Conservation (phyloP, 495 filamentous ascomycete species). For the Neurospora tetraspora region DNA sequence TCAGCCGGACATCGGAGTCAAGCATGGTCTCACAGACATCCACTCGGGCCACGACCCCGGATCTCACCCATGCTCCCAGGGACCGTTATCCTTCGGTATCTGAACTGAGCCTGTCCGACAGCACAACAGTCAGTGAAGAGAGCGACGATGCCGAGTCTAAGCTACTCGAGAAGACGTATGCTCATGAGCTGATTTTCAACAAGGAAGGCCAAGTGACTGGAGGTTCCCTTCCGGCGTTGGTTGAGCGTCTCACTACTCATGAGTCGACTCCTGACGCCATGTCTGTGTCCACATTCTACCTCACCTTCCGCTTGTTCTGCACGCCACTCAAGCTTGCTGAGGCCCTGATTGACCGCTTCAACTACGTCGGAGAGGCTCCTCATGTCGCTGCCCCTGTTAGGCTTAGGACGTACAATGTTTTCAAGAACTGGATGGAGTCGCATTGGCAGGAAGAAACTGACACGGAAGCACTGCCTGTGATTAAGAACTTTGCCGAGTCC, state of each 20-base stretch:
- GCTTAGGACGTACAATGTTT: slow-evolving; percentile 86
- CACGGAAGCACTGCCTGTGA: slow-evolving; percentile 58
- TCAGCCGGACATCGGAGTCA: slow-evolving; percentile 72
- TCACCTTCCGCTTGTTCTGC: slow-evolving; percentile 93
- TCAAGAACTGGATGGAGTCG: slow-evolving; percentile 95
- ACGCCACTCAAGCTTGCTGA: slow-evolving; percentile 71
- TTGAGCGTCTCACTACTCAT: slow-evolving; percentile 88
- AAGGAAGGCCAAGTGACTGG: slow-evolving; percentile 93
- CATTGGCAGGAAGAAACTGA: slow-evolving; percentile 87
- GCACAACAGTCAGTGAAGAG: slow-evolving; percentile 59
- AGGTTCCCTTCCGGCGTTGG: slow-evolving; percentile 79
- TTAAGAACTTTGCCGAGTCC: slow-evolving; percentile 67
- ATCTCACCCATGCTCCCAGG: slow-evolving; percentile 37
- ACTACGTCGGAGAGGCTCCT: slow-evolving; percentile 74
- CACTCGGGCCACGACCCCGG: slow-evolving; percentile 84
- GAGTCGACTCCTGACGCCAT: slow-evolving; percentile 86
- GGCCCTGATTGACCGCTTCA: slow-evolving; percentile 77
- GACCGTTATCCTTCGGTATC: slow-evolving; percentile 39
- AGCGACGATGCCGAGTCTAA: slow-evolving; percentile 70
- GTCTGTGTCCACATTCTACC: slow-evolving; percentile 92
- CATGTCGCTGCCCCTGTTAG: slow-evolving; percentile 69
- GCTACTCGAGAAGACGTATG: slow-evolving; percentile 73
- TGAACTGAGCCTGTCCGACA: slow-evolving; percentile 45
- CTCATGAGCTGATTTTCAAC: slow-evolving; percentile 83
- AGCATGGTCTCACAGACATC: slow-evolving; percentile 74